A percentile compares a stretch with the other conserved stretches of the same genome.
Conservation (phyloP, 768 basidiomycete genomes). For the Boletus rufocinnamomeus region DNA sequence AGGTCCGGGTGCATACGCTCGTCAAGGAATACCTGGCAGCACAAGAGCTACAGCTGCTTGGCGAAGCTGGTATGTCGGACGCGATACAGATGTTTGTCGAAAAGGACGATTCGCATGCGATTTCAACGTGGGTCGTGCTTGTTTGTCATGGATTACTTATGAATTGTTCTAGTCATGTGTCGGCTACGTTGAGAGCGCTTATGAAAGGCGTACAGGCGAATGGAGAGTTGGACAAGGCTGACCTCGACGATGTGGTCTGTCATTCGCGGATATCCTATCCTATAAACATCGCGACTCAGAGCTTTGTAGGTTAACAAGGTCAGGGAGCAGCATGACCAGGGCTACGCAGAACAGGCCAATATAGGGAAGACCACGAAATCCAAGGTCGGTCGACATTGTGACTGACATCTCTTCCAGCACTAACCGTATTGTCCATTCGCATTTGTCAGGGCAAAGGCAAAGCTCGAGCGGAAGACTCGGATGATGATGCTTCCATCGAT, state of each 20-base stretch:
- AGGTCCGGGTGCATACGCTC: conserved; percentile 82
- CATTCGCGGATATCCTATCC: not conserved
- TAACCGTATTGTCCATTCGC: not conserved
- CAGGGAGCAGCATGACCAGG: conserved; percentile 68
- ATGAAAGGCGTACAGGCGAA: conserved; percentile 69
- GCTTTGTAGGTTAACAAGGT: conserved; percentile 59
- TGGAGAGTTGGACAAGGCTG: conserved; percentile 69
- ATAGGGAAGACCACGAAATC: conserved; percentile 41
- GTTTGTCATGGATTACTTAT: not conserved
- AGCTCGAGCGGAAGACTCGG: conserved; percentile 52
- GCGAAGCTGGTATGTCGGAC: conserved; percentile 88
- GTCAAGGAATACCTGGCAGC: conserved; percentile 91
- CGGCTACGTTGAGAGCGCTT: conserved; percentile 54
- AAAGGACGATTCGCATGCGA: conserved; percentile 95
- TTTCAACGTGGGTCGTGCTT: conserved; percentile 65
- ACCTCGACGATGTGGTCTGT: conserved; percentile 71
- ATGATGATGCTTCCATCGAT: conserved; percentile 52
- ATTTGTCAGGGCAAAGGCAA: conserved; percentile 52
- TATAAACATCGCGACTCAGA: not conserved
- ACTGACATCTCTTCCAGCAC: not conserved
- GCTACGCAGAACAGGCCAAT: conserved; percentile 52
- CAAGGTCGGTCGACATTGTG: conserved; percentile 40
- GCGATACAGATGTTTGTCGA: conserved; percentile 96
- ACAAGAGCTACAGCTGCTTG: conserved; percentile 90
- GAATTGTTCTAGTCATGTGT: conserved; percentile 60